Conservation (phyloP, 176 grass and related monocot species). For the Eragrostis nindensis region DNA sequence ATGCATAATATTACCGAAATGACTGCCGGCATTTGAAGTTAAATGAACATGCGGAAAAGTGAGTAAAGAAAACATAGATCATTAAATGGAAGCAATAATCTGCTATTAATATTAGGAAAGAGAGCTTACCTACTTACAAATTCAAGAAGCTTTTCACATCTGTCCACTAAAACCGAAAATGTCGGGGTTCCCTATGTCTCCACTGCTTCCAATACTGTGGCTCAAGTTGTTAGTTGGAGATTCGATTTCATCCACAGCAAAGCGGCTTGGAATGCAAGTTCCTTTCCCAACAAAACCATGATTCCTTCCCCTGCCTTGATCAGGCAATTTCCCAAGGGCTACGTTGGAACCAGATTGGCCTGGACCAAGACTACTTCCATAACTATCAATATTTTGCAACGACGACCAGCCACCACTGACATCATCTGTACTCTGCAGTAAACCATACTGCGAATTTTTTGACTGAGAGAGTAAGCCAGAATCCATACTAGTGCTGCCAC, state of each 20-base stretch:
- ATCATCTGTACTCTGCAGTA: conserved; percentile 62
- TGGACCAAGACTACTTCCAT: conserved; percentile 48
- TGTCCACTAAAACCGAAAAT: conserved; percentile 73
- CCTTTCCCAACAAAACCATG: conserved; percentile 98
- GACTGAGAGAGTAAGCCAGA: conserved; percentile 58
- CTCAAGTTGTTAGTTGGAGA: conserved; percentile 79
- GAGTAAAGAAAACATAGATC: not conserved
- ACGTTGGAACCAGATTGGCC: conserved; percentile 34
- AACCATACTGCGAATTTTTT: conserved; percentile 67
- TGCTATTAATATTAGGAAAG: not conserved
- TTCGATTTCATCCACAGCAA: conserved; percentile 89
- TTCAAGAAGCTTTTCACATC: conserved; percentile 64
- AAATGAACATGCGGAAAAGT: not conserved
- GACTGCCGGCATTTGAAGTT: not conserved
- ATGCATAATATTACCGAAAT: conserved; percentile 20
- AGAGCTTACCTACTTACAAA: conserved; percentile 70
- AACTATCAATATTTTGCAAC: conserved; percentile 53
- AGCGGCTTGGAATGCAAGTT: conserved; percentile 83
- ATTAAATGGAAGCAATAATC: conserved; percentile 8
- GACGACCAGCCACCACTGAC: conserved; percentile 44
- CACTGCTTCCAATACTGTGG: conserved; percentile 72
- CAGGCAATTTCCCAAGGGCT: conserved; percentile 52
- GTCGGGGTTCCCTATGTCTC: conserved; percentile 66
- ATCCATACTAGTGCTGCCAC: conserved; percentile 48
- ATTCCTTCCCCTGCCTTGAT: conserved; percentile 68